Evolutionary conservation across 306 rosid genomes (phyloP), one percentile per base, ranked within the genome.

Genomic region (Cucumis hystrix): DNA sequence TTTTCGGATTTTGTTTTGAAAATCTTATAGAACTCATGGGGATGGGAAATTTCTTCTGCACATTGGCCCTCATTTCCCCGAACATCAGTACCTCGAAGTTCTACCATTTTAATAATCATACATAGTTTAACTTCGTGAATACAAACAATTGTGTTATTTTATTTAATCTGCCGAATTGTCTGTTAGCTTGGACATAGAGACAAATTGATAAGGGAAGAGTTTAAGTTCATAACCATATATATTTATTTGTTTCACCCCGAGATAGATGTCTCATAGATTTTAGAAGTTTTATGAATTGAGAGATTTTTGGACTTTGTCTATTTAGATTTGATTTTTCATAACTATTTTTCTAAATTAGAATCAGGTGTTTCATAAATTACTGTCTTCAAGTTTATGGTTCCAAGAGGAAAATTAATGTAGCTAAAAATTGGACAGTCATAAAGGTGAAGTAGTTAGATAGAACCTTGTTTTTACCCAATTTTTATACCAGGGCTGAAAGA

Each of bases 51-150:
- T 90, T 83, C 80, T 88, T 80, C 73, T 84, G 89, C 96, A 89
- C 89, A 89, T 92, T 95, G 92, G 79, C 74, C 84, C 81, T 80
- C 75, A 78, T 88, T 80, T 77, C 83, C 76, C 81, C 75, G 63
- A 81, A 87, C 87, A 85, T 76, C 78, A 76, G 71, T 90, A 80
- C 84, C 84, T 87, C 78, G 85, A 40, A 79, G 37, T 87, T 84
- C 90, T 86, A 79, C 77, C 87, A 79, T 84, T n/a, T 30, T 82
- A 85, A 52, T 73, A 83, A 60, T 77, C 76, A 58, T 18, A 55
- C 18, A 69, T 49, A 76, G 83, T 45, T 76, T 49, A 11, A 55
- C 28, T n/a, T 18, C 55, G 78, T 74, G 77, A 10, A 74, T 18
- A 55, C 33, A 74, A 74, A 55, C 65, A 33, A 45, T 49, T 74